Percentiles rank a stretch among this genome's conserved stretches.
phyloP scores from a whole-genome alignment of 148 eudicot species.

The Polygonum aviculare region DNA sequence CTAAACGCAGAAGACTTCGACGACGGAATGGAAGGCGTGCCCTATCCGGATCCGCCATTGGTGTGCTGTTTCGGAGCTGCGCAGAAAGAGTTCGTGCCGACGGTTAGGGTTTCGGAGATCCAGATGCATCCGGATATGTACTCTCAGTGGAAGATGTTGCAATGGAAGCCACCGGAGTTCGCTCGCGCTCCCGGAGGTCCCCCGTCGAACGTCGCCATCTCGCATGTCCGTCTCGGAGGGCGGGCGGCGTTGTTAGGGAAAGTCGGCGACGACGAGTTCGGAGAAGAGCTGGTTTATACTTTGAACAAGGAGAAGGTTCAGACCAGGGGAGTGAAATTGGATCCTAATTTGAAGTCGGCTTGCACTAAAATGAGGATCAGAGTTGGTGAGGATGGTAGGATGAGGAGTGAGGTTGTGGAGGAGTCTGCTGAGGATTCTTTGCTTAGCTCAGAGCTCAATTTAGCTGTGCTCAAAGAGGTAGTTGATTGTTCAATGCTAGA shows the following conservation, averaged over 20 bases:
- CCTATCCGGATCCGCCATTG: conserved; percentile 63
- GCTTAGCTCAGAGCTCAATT: conserved; percentile 53
- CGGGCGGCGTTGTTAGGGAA: conserved; percentile 82
- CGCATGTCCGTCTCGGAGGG: conserved; percentile 79
- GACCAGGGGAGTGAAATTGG: conserved; percentile 60
- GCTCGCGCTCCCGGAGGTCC: conserved; percentile 77
- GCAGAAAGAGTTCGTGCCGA: conserved; percentile 76
- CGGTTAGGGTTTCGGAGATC: conserved; percentile 55
- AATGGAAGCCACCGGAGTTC: conserved; percentile 93
- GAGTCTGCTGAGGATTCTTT: conserved; percentile 75
- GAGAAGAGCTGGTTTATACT: conserved; percentile 56
- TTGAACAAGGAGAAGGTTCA: conserved; percentile 81
- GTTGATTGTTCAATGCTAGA: background rate
- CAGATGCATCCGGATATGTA: conserved; percentile 80
- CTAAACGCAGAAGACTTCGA: conserved; percentile 24
- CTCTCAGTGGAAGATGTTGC: conserved; percentile 86
- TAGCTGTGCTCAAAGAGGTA: conserved; percentile 92
- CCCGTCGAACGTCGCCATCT: conserved; percentile 68
- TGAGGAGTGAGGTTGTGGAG: conserved; percentile 49
- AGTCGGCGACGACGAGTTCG: conserved; percentile 70
- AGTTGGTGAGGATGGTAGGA: conserved; percentile 52
- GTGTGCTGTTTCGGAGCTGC: conserved; percentile 85
- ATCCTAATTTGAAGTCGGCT: conserved; percentile 37
- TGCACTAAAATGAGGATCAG: conserved; percentile 55
- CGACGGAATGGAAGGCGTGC: conserved; percentile 49